Percentiles rank a stretch among this genome's conserved stretches.
Evolutionary conservation across 1,284 basidiomycete species (phyloP).

Genomic region (Ceratobasidium papillatum): DNA sequence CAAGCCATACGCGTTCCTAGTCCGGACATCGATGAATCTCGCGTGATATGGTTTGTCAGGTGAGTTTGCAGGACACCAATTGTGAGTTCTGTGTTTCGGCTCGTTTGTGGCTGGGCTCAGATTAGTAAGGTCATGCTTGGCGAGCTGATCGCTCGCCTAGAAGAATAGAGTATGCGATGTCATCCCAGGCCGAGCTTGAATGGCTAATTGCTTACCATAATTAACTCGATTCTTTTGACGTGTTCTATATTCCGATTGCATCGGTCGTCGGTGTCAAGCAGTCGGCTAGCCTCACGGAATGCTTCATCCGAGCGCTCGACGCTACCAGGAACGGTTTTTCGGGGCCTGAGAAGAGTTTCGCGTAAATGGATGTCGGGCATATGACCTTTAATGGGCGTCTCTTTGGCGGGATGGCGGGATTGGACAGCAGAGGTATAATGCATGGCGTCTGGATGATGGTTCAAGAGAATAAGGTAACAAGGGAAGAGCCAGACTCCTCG

Average conservation of each 20-base stretch:
- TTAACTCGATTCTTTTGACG: neutral
- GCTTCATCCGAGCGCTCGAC: neutral
- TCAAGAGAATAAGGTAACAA: neutral
- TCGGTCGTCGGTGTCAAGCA: neutral
- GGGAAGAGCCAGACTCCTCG: neutral
- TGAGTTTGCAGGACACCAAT: neutral
- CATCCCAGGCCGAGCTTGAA: neutral
- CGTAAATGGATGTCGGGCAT: neutral
- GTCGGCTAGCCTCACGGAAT: constrained; percentile 16
- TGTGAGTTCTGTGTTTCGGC: constrained; percentile 4
- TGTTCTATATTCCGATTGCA: neutral
- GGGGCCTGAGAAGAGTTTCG: constrained; percentile 5
- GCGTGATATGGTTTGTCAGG: constrained; percentile 15
- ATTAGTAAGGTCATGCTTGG: neutral
- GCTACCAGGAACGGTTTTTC: constrained; percentile 3
- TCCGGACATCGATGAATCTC: neutral
- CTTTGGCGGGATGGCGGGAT: neutral
- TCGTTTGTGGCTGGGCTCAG: constrained; percentile 4
- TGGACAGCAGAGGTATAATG: neutral
- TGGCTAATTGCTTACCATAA: neutral
- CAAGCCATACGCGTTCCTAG: neutral
- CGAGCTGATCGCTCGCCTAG: neutral
- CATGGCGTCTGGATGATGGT: neutral
- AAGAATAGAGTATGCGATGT: neutral
- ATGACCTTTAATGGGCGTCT: neutral